Base-by-base conservation (phyloP, 169 alveolate species). In the Plasmodium adleri region DNA sequence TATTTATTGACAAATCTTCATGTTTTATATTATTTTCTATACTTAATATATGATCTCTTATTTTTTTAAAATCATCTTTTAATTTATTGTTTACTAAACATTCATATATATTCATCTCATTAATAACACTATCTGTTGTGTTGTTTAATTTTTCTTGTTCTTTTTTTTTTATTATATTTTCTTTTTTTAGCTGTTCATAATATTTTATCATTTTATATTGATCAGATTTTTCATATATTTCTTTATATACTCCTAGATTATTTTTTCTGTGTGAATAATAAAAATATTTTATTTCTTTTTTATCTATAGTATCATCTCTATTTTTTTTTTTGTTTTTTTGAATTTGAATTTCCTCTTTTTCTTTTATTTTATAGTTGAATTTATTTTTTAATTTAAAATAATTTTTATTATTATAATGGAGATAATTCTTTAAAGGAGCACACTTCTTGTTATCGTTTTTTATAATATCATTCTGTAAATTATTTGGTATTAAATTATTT, bases 191-290 rank as follows among this genome's bases (percentile, higher is more conserved):
- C 1, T 80, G 17, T 49, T 80, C 85, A 50, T 80, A 80, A 67
- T 22, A 80, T 54, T 68, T 66, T 39, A 68, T 26, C 49, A 43
- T 54, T 54, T 58, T 80, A 49, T 68, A 67, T 26, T 80, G 17
- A 43, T 50, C 90, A 1, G 90, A 80, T 58, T 68, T 80, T 80
- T 80, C 90, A 80, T 32, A 80, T 20, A 80, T 80, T 68, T 80
- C 90, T 22, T 80, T 80, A 63, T 80, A 80, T 13, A 80, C 85
- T 1, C 83, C 72, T 24, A 80, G 45, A 54, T 52, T 43, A 50
- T 80, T 80, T 26, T 54, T 15, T 39, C 72, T 63, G 7, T 68
- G 26, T 9, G 56, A 54, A 22, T 80, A 80, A 7, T n/a, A 80
- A 80, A 80, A 80, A 28, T 54, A 80, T 56, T 80, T 80, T 39